A percentile compares a stretch with the other conserved stretches of the same genome.
Evolutionary conservation across 208 protist species (phyloP).

Genomic region (Acanthamoeba lenticulata): DNA sequence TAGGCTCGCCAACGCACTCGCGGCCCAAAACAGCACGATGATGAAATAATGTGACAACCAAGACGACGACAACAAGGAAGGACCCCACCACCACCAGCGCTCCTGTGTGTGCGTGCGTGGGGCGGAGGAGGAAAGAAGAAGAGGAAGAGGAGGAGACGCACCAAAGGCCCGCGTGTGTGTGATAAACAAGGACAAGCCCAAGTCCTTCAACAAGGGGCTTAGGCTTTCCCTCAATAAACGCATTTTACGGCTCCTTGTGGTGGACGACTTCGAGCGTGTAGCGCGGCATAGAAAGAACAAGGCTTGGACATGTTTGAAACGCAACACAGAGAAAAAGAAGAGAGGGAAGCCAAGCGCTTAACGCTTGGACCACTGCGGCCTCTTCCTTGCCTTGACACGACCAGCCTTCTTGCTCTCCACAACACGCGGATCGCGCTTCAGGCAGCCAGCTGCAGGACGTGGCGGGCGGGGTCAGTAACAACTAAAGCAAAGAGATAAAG

Average conservation of each 20-base stretch:
- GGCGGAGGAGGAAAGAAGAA: background rate
- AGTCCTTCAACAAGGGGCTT: no score
- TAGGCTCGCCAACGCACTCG: conserved; percentile 40
- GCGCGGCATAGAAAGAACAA: no score
- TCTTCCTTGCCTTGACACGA: conserved; percentile 51
- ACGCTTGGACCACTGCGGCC: conserved; percentile 64
- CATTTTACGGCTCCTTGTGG: no score
- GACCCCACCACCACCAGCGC: background rate
- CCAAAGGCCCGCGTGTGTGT: no score
- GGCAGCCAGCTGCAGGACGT: background rate
- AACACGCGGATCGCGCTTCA: conserved; percentile 41
- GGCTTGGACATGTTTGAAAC: no score
- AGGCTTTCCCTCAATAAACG: no score
- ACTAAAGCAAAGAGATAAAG: background rate
- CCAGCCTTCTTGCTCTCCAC: conserved; percentile 68
- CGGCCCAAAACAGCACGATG: background rate
- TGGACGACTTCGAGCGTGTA: no score
- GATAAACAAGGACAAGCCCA: no score
- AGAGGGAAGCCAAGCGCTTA: background rate
- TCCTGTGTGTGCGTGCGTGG: background rate
- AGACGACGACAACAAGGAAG: background rate
- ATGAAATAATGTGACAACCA: background rate
- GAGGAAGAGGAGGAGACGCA: background rate
- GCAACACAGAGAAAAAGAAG: background rate
- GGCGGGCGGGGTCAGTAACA: background rate